phyloP scores from a whole-genome alignment of 306 rosid species.

The Myrica gale region DNA sequence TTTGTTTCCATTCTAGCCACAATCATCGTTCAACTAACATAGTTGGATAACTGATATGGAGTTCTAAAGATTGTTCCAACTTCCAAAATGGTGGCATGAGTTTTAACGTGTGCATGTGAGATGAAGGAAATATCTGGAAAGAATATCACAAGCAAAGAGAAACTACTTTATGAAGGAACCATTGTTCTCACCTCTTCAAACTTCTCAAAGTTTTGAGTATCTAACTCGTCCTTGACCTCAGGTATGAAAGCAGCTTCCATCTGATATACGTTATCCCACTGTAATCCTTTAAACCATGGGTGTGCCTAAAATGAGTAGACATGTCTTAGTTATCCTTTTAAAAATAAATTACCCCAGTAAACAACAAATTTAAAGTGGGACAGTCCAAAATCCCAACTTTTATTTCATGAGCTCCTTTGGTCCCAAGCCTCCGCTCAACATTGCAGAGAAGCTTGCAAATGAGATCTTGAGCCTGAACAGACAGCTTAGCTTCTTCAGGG shows the following conservation, averaged over 20 bases:
- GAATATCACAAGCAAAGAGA: too few relatives aligned
- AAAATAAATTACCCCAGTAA: background rate
- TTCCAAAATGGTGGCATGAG: too few relatives aligned
- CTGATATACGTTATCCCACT: conserved; percentile 77
- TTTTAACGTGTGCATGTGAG: background rate
- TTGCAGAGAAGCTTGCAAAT: conserved; percentile 77
- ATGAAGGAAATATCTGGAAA: background rate
- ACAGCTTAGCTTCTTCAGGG: conserved; percentile 73
- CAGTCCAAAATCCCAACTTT: conserved; percentile 45
- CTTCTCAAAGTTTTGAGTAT: conserved; percentile 85
- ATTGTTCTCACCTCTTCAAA: conserved; percentile 66
- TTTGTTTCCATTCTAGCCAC: background rate
- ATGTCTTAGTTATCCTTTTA: conserved; percentile 3
- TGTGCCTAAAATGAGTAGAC: conserved; percentile 57
- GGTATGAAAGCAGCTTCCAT: conserved; percentile 89
- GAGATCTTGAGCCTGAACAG: conserved; percentile 78
- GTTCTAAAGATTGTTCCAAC: background rate
- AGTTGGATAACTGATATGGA: background rate
- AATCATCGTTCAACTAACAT: background rate
- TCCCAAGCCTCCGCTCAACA: conserved; percentile 84
- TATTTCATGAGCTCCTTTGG: conserved; percentile 80
- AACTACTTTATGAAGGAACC: background rate
- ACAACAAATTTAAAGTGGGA: background rate
- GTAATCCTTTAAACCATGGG: conserved; percentile 73
- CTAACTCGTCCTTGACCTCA: conserved; percentile 81